A percentile compares a stretch with the other conserved stretches of the same genome.
Conservation (phyloP, 495 filamentous ascomycete species). For the Tirmania nivea region DNA sequence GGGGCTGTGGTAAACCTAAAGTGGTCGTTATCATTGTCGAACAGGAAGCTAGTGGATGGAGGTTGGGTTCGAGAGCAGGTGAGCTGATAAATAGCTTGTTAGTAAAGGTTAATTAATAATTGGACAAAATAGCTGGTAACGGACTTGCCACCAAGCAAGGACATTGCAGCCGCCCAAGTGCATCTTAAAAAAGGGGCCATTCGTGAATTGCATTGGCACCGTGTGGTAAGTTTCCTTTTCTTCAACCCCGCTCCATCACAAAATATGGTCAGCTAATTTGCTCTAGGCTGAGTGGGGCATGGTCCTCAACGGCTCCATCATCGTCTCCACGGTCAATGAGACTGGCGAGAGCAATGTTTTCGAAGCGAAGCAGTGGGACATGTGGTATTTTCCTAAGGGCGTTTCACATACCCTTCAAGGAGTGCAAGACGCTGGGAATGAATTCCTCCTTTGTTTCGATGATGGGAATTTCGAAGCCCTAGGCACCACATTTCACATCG, state of each 20-base stretch:
- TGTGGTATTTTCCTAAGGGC: conserved; percentile 50
- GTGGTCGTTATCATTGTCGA: not conserved
- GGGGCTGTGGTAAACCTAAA: not conserved
- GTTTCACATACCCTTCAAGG: conserved; percentile 36
- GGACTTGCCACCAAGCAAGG: conserved; percentile 33
- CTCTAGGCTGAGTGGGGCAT: conserved; percentile 36
- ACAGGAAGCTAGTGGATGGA: conserved; percentile 18
- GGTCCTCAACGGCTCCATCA: conserved; percentile 34
- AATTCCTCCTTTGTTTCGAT: conserved; percentile 45
- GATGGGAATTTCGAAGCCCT: conserved; percentile 33
- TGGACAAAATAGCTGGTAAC: conserved; percentile 9
- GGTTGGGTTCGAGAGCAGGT: conserved; percentile 47
- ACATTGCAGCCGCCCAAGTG: conserved; percentile 41
- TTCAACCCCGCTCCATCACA: too few relatives aligned
- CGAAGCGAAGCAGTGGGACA: conserved; percentile 26
- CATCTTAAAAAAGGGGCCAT: conserved; percentile 41
- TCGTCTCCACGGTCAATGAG: conserved; percentile 38
- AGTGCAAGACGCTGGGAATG: conserved; percentile 35
- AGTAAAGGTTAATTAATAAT: not conserved
- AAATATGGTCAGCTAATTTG: too few relatives aligned
- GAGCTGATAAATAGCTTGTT: conserved; percentile 10
- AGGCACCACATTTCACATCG: conserved; percentile 38
- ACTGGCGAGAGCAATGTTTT: conserved; percentile 21
- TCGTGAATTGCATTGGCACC: conserved; percentile 45
- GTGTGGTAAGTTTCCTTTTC: conserved; percentile 23